Percentiles rank a stretch among this genome's conserved stretches.
These are phyloP conservation scores for Allium sativum DNA, from an alignment of 106 monocot species.

Conservation along the genomic window DNA sequence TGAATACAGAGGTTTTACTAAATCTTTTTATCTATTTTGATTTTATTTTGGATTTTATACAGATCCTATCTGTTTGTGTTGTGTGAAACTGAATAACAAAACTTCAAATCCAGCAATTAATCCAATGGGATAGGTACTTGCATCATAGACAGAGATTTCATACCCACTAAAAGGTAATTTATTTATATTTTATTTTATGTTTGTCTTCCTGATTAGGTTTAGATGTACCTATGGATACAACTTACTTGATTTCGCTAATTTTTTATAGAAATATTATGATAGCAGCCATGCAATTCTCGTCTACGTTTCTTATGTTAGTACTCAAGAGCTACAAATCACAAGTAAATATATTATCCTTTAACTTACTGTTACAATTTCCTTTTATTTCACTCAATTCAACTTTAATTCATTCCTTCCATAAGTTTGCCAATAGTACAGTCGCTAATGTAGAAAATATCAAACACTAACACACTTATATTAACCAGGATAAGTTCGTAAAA, in stretches of 20 bases:
- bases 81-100: too few relatives aligned
- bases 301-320: conserved; percentile 5
- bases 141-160: conserved; percentile 81
- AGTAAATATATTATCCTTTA: background rate
- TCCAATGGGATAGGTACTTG: conserved; percentile 78
- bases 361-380: background rate
- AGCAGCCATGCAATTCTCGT: conserved; percentile 2
- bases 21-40: background rate
- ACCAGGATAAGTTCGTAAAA: background rate
- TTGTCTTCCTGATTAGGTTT: background rate
- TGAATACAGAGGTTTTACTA: conserved; percentile 53
- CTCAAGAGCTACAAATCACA: background rate
- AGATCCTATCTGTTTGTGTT: background rate
- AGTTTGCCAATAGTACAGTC: too few relatives aligned
- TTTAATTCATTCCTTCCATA: background rate
- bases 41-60: background rate
- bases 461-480: too few relatives aligned
- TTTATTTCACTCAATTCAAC: background rate
- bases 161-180: conserved; percentile 70
- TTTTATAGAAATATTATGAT: background rate
- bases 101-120: conserved; percentile 68
- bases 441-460: too few relatives aligned
- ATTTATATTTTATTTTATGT: background rate
- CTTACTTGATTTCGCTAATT: background rate
- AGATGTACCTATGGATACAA: background rate